Evolutionary conservation across 176 grass and related monocot genomes (phyloP).

Genomic region (Olyra latifolia): DNA sequence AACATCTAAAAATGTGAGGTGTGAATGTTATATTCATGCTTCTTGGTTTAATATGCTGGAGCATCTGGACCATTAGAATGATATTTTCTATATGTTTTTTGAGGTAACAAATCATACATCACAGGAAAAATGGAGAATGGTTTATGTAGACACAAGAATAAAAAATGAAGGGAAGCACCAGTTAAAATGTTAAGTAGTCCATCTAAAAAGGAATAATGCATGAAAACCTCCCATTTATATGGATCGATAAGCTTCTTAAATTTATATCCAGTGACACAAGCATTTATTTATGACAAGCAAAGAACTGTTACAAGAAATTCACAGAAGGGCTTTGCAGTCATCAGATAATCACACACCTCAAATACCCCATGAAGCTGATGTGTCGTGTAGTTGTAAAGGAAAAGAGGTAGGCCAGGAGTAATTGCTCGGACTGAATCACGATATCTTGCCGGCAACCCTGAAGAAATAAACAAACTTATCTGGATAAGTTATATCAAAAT

Average conservation of each 20-base stretch:
- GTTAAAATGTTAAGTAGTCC: neutral
- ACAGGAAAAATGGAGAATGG: neutral
- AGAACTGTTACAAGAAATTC: neutral
- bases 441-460: conserved; percentile 94
- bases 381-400: conserved; percentile 95
- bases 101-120: neutral
- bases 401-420: conserved; percentile 94
- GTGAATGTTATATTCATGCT: neutral
- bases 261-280: neutral
- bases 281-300: neutral
- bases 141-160: neutral
- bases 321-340: neutral
- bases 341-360: conserved; percentile 55
- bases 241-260: neutral
- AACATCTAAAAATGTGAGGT: neutral
- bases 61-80: conserved; percentile 10
- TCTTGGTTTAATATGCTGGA: conserved; percentile 1
- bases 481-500: neutral
- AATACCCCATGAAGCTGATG: conserved; percentile 99
- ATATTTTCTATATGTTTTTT: neutral
- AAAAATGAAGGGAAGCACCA: neutral
- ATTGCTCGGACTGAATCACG: conserved; percentile 98
- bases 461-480: conserved; percentile 34
- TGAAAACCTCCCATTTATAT: neutral
- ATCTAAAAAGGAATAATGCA: conserved; percentile 8